A percentile compares a stretch with the other conserved stretches of the same genome.
Conservation (phyloP, 805 yeast genomes). For the Cyberlindnera sargentensis region DNA sequence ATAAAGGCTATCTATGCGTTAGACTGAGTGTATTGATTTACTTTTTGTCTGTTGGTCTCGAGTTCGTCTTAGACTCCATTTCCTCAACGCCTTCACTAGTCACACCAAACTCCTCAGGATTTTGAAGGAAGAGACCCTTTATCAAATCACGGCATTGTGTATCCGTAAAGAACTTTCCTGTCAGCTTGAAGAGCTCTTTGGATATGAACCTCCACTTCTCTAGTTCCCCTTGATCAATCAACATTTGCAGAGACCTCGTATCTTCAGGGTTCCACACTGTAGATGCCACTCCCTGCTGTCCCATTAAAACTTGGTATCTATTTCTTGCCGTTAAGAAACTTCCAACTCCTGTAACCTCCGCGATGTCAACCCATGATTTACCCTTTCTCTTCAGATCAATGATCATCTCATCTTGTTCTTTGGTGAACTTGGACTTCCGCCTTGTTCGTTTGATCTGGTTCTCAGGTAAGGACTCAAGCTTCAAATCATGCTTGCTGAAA, state of each 20-base stretch:
- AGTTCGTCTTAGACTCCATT: neutral
- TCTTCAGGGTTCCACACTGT: slow-evolving; percentile 58
- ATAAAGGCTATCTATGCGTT: too few relatives aligned
- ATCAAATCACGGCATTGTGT: slow-evolving; percentile 50
- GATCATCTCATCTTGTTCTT: slow-evolving; percentile 61
- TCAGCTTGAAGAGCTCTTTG: slow-evolving; percentile 46
- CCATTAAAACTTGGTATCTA: slow-evolving; percentile 72
- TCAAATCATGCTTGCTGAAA: slow-evolving; percentile 21
- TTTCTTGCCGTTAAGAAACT: slow-evolving; percentile 69
- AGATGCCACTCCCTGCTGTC: slow-evolving; percentile 74
- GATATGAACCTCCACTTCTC: slow-evolving; percentile 67
- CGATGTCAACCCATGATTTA: slow-evolving; percentile 68
- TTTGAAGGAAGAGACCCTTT: slow-evolving; percentile 42
- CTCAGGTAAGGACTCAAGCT: slow-evolving; percentile 36
- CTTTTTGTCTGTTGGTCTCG: neutral
- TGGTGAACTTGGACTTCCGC: slow-evolving; percentile 62
- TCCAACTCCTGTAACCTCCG: slow-evolving; percentile 55
- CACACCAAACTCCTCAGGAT: slow-evolving; percentile 54
- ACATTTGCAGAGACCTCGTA: slow-evolving; percentile 37
- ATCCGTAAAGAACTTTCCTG: slow-evolving; percentile 43
- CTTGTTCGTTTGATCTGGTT: slow-evolving; percentile 43
- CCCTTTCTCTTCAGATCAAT: slow-evolving; percentile 56
- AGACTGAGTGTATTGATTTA: neutral
- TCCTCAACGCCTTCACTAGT: slow-evolving; percentile 33
- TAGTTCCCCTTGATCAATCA: slow-evolving; percentile 63